Evolutionary conservation across 768 basidiomycete genomes (phyloP).

Genomic region (Chalciporus chontae): DNA sequence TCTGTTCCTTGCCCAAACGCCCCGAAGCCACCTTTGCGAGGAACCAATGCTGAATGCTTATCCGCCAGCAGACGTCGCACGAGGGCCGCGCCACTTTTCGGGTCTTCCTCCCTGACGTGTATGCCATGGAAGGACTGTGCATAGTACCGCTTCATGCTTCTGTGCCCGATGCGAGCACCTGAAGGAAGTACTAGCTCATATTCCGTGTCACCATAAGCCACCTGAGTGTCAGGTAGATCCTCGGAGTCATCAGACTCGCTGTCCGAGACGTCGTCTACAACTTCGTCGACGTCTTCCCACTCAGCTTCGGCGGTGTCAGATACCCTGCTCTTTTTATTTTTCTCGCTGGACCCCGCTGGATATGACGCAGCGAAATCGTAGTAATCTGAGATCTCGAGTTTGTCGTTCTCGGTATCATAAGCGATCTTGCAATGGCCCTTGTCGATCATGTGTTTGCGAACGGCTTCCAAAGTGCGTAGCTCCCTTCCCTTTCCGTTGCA

Average conservation of each 20-base stretch:
- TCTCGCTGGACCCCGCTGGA: slow-evolving; percentile 41
- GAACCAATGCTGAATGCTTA: slow-evolving; percentile 82
- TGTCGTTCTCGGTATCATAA: slow-evolving; percentile 77
- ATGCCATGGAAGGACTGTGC: slow-evolving; percentile 68
- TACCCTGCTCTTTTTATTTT: slow-evolving; percentile 27
- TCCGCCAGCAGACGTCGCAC: slow-evolving; percentile 77
- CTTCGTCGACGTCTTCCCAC: slow-evolving; percentile 35
- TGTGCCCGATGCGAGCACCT: slow-evolving; percentile 89
- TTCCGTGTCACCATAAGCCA: slow-evolving; percentile 75
- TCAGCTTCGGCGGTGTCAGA: slow-evolving; percentile 31
- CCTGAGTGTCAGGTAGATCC: slow-evolving; percentile 45
- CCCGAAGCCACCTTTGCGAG: slow-evolving; percentile 80
- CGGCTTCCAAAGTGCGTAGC: slow-evolving; percentile 81
- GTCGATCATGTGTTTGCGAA: slow-evolving; percentile 92
- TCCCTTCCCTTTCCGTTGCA: slow-evolving; percentile 83
- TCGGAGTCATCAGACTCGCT: slow-evolving; percentile 36
- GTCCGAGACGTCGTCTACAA: slow-evolving; percentile 38
- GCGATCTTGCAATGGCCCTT: slow-evolving; percentile 96
- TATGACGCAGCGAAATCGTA: slow-evolving; percentile 90
- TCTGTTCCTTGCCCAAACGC: slow-evolving; percentile 80
- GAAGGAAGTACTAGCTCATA: slow-evolving; percentile 93
- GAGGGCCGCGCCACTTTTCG: slow-evolving; percentile 69
- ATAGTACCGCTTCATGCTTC: slow-evolving; percentile 82
- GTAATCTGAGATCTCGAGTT: slow-evolving; percentile 85
- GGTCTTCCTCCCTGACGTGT: slow-evolving; percentile 48